Evolutionary conservation across 2,329 filamentous ascomycete species (phyloP), one percentile per base, ranked within the genome.

Genomic region (Trichoderma afroharzianum): DNA sequence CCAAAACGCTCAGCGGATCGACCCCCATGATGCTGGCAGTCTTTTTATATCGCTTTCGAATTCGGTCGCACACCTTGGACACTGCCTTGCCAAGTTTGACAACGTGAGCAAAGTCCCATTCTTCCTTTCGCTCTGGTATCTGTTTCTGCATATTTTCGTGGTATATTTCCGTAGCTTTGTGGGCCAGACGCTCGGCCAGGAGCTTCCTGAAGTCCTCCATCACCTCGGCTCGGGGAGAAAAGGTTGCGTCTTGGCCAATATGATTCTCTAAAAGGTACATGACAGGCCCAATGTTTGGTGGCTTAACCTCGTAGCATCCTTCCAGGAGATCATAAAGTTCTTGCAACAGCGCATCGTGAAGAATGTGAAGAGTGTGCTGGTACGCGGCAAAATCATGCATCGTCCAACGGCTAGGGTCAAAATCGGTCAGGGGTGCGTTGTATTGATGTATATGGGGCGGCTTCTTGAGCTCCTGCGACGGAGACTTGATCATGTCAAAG

Each of bases 61-160:
- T 97, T 79, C 92, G 93, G 77, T 97, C 91, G 74, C 92, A 93
- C 36, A 98, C 86, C 75, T 93, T 94, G 63, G 94, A 91, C 6
- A 98, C 93, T 0, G 90, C 90, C 79, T 96, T 93, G 18, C 95
- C 94, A 28, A 99, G 88, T 78, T 95, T 90, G 72, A 98, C 94
- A 71, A 98, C 92, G 80, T 98, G 93, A 74, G 88, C 92, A 79
- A 97, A 95, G 75, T 98, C 90, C 95, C 96, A 98, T 63, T 93
- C 88, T 74, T 94, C 90, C 76, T 93, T 91, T 70, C 91, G 88
- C 39, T 92, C 88, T 1, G 95, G 94, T 1, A 99, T 91, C 77
- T 95, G 88, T 73, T 91, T 90, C 72, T 95, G 89, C 63, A 98
- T 88, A 74, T 95, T 90, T 32, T 88, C 88, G 70, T 92, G 88